Evolutionary conservation across 2,329 filamentous ascomycete genomes (phyloP).

Genomic region (Scleromitrula shiraiana): DNA sequence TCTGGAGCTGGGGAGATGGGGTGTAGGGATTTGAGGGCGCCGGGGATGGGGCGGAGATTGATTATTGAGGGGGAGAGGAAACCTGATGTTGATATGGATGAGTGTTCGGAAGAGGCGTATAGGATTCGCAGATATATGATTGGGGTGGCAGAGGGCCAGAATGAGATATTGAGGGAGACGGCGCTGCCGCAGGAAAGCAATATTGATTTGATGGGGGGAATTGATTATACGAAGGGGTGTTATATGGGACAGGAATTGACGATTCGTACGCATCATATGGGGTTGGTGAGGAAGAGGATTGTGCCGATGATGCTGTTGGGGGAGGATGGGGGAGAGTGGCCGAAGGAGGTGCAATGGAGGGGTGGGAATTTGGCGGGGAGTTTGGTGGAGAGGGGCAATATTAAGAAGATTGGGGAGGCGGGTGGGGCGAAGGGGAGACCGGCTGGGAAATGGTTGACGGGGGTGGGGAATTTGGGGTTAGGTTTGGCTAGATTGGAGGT

Average conservation of each 20-base stretch:
- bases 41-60: constrained; percentile 47
- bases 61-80: constrained; percentile 32
- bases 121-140: constrained; percentile 58
- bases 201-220: constrained; percentile 74
- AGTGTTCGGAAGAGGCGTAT: constrained; percentile 12
- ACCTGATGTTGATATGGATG: constrained; percentile 32
- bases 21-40: constrained; percentile 43
- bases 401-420: constrained; percentile 32
- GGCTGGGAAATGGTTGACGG: constrained; percentile 71
- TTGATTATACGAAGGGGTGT: constrained; percentile 94
- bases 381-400: constrained; percentile 25
- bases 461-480: constrained; percentile 78
- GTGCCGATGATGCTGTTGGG: constrained; percentile 71
- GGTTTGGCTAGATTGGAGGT: constrained; percentile 80
- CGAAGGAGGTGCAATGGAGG: constrained; percentile 42
- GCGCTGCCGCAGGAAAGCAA: constrained; percentile 84
- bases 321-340: constrained; percentile 32
- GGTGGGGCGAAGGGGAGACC: constrained; percentile 55
- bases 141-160: constrained; percentile 78
- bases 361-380: constrained; percentile 39
- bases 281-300: constrained; percentile 85
- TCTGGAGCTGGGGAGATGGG: constrained; percentile 13
- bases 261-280: constrained; percentile 88
- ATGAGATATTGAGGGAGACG: constrained; percentile 62
- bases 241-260: constrained; percentile 96